These are phyloP conservation scores for Actinomucor elegans DNA, from an alignment of 371 early-diverging fungal genomes.

Conservation along the genomic window DNA sequence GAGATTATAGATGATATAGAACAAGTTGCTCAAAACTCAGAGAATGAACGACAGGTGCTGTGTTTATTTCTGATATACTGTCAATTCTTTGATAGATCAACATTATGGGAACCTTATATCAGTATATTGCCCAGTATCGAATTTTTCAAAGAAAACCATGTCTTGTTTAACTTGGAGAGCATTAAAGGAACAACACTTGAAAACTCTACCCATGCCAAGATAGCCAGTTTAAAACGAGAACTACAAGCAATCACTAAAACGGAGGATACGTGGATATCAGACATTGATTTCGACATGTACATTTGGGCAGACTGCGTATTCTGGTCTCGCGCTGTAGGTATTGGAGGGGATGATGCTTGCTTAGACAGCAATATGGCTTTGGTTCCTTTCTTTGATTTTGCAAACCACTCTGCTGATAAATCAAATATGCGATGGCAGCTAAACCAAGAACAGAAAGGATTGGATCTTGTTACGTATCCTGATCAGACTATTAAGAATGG, in stretches of 20 bases:
- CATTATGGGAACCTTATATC: constrained; percentile 49
- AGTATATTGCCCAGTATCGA: constrained; percentile 36
- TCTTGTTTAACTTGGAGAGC: constrained; percentile 11
- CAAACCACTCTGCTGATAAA: constrained; percentile 43
- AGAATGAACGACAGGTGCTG: constrained; percentile 25
- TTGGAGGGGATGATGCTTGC: constrained; percentile 15
- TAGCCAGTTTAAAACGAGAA: constrained; percentile 23
- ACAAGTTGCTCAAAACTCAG: neutral
- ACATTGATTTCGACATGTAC: constrained; percentile 39
- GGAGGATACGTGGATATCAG: constrained; percentile 25
- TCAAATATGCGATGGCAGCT: constrained; percentile 56
- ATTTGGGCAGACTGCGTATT: constrained; percentile 54
- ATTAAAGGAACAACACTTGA: constrained; percentile 44
- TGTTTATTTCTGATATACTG: constrained; percentile 47
- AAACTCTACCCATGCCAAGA: constrained; percentile 38
- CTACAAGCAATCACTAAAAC: neutral
- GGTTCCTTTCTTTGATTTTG: constrained; percentile 62
- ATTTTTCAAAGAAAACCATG: constrained; percentile 17
- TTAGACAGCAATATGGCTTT: constrained; percentile 14
- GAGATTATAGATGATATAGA: neutral
- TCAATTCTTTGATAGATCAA: constrained; percentile 18
- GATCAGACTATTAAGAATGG: neutral
- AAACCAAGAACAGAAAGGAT: neutral
- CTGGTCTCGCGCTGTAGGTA: constrained; percentile 54
- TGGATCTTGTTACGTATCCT: neutral